Conservation (phyloP, 768 basidiomycete species). For the Mrakia gelida region DNA sequence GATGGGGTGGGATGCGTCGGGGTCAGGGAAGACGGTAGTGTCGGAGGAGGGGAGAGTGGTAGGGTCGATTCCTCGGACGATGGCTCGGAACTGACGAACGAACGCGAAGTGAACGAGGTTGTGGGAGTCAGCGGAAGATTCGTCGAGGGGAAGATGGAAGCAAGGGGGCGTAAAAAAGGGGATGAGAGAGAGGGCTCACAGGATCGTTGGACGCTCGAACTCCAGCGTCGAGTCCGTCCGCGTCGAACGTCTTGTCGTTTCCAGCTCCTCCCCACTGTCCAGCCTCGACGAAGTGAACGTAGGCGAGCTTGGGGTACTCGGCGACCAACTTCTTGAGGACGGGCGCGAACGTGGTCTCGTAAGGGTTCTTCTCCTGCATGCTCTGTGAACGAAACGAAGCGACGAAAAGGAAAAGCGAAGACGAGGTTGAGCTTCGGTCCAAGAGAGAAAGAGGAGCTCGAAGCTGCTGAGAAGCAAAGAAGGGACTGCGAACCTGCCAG, state of each 20-base stretch:
- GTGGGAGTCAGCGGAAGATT: no score
- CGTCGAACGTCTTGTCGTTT: not conserved
- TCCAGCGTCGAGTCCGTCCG: not conserved
- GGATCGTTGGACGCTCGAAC: constrained; percentile 13
- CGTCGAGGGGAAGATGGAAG: no score
- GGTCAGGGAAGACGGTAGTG: constrained; percentile 33
- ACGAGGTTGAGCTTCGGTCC: not conserved
- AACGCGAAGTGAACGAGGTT: no score
- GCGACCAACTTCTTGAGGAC: constrained; percentile 53
- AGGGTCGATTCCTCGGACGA: constrained; percentile 35
- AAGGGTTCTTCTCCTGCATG: constrained; percentile 32
- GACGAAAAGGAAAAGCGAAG: not conserved
- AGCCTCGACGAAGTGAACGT: constrained; percentile 48
- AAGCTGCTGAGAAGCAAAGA: not conserved
- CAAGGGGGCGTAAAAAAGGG: no score
- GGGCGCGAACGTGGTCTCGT: constrained; percentile 44
- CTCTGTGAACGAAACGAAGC: constrained; percentile 31
- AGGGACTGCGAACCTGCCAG: constrained; percentile 43
- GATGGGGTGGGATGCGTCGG: constrained; percentile 30
- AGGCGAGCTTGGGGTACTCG: constrained; percentile 48
- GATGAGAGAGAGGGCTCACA: no score
- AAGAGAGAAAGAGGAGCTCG: no score
- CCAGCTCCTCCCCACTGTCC: constrained; percentile 15
- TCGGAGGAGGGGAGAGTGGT: not conserved
- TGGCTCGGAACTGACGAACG: constrained; percentile 32